These are phyloP conservation scores for Lactarius psammicola DNA, from an alignment of 768 basidiomycete species.

Conservation along the genomic window DNA sequence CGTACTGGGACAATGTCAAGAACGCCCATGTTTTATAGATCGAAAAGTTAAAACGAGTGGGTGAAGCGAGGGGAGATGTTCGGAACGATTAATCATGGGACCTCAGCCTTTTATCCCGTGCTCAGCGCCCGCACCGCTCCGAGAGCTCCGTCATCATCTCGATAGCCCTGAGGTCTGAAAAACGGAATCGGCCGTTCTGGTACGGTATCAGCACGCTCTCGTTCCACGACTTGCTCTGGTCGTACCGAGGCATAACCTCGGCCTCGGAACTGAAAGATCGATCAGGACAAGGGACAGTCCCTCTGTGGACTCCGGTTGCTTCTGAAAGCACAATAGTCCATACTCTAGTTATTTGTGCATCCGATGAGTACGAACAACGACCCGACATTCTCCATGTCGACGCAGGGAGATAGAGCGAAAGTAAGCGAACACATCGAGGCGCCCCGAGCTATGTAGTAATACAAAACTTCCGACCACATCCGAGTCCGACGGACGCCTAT, in stretches of 20 bases:
- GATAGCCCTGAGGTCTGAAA: conserved; percentile 8
- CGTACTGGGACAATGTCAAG: conserved; percentile 83
- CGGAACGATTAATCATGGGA: conserved; percentile 3
- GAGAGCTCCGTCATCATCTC: conserved; percentile 18
- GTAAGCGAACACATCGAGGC: conserved; percentile 3
- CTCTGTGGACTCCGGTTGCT: background rate
- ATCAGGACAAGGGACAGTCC: background rate
- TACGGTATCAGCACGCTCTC: background rate
- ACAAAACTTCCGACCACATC: conserved; percentile 4
- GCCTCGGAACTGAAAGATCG: background rate
- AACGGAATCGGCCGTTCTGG: conserved; percentile 13
- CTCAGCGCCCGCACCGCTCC: conserved; percentile 21
- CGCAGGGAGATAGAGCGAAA: conserved; percentile 1
- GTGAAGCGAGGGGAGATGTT: conserved; percentile 12
- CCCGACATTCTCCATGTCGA: background rate
- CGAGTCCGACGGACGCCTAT: background rate
- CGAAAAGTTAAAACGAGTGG: background rate
- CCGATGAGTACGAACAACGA: conserved; percentile 1
- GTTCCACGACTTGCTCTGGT: background rate
- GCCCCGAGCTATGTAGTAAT: background rate
- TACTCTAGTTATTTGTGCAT: background rate
- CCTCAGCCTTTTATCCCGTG: conserved; percentile 9
- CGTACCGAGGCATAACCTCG: conserved; percentile 14
- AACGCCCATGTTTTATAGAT: conserved; percentile 58
- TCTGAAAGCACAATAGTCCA: background rate